These are phyloP conservation scores for Erodium trifolium DNA, from an alignment of 441 rosid species.

Conservation along the genomic window DNA sequence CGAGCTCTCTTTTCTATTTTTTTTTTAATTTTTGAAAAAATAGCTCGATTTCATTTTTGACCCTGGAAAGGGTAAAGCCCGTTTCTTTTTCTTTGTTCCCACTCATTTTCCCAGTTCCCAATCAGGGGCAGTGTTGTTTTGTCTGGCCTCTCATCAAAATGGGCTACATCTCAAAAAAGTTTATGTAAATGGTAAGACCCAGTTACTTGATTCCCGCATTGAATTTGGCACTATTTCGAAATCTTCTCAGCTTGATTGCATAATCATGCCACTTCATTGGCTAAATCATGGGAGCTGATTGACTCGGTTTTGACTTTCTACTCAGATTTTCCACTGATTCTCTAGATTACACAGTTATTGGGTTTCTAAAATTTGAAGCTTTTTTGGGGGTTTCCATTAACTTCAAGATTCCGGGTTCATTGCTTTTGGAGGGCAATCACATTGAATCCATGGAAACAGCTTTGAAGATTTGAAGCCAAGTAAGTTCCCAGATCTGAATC, in stretches of 20 bases:
- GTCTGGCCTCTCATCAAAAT: not conserved
- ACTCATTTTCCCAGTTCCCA: not conserved
- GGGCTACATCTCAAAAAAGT: not conserved
- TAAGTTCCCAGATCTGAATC: not conserved
- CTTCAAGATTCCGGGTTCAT: not conserved
- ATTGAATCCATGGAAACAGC: not conserved
- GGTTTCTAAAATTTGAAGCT: not conserved
- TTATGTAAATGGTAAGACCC: not conserved
- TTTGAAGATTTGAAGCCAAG: not conserved
- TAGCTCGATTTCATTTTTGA: not conserved
- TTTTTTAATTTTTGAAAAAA: too few species aligned
- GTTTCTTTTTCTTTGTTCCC: not conserved
- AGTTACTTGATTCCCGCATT: too few species aligned
- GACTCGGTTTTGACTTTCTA: not conserved
- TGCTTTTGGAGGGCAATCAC: not conserved
- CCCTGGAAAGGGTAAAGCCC: constrained; percentile 20
- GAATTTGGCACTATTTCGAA: too few species aligned
- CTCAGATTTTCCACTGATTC: not conserved
- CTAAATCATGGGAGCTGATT: not conserved
- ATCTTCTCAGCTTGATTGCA: too few species aligned
- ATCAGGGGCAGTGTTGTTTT: not conserved
- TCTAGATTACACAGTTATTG: not conserved
- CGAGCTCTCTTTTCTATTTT: too few species aligned
- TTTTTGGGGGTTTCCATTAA: not conserved
- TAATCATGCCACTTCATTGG: too few species aligned